A percentile compares a stretch with the other conserved stretches of the same genome.
Conservation (phyloP, 139 green algal genomes). For the Nannochloris sp. region DNA sequence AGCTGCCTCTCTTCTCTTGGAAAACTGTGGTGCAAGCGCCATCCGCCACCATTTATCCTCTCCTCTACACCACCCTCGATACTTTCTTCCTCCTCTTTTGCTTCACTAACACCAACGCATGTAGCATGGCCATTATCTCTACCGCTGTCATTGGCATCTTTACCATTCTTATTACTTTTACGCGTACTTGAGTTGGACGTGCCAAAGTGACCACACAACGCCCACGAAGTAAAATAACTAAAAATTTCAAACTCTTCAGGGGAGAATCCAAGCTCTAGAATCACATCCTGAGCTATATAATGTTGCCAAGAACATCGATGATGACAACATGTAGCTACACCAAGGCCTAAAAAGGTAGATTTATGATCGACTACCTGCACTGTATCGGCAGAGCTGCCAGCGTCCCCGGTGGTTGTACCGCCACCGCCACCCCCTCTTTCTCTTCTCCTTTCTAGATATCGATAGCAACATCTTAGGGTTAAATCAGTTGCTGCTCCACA, state of each 20-base stretch:
- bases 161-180: neutral
- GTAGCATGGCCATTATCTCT: neutral
- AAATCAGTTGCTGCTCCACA: constrained; percentile 76
- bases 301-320: constrained; percentile 70
- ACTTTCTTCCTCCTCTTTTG: neutral
- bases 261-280: constrained; percentile 43
- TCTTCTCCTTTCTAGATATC: neutral
- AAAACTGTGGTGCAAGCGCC: constrained; percentile 13
- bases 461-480: constrained; percentile 39
- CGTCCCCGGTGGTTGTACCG: neutral
- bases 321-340: constrained; percentile 77
- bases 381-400: too few species aligned
- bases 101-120: neutral
- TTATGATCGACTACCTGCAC: neutral
- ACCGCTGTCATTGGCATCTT: too few species aligned
- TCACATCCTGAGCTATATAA: constrained; percentile 53
- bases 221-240: constrained; percentile 68
- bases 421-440: neutral
- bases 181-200: neutral
- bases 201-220: constrained; percentile 58
- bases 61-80: neutral
- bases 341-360: constrained; percentile 34
- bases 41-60: constrained; percentile 5
- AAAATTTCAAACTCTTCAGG: constrained; percentile 67
- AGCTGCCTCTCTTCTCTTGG: constrained; percentile 25